These are phyloP conservation scores for Elsinoe fawcettii DNA, from an alignment of 2,329 filamentous ascomycete genomes.

Conservation along the genomic window DNA sequence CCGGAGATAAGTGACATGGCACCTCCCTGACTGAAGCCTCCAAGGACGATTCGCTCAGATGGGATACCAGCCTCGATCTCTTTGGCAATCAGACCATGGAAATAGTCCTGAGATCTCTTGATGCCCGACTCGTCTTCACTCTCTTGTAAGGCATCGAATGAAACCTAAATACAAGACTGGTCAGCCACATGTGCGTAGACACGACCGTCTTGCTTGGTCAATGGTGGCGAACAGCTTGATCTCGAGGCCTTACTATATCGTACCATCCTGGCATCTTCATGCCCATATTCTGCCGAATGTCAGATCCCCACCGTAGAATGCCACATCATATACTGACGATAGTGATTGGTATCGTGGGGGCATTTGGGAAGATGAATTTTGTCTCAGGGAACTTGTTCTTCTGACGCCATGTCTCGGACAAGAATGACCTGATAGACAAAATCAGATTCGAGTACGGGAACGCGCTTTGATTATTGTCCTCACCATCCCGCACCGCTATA, in stretches of 20 bases:
- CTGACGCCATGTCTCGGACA: conserved; percentile 81
- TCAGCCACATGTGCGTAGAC: not conserved
- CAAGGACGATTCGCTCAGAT: conserved; percentile 74
- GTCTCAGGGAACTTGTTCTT: conserved; percentile 77
- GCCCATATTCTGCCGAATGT: conserved; percentile 54
- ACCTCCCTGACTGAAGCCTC: conserved; percentile 79
- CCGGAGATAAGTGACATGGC: conserved; percentile 79
- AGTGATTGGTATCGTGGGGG: conserved; percentile 80
- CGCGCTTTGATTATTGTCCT: conserved; percentile 13
- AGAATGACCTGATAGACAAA: conserved; percentile 49
- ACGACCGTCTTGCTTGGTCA: not conserved
- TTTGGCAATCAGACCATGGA: conserved; percentile 69
- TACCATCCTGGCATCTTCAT: conserved; percentile 84
- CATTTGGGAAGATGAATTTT: conserved; percentile 90
- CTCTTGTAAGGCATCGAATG: conserved; percentile 38
- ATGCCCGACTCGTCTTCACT: conserved; percentile 67
- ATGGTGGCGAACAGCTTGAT: conserved; percentile 22
- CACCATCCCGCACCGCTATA: conserved; percentile 62
- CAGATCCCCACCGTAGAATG: not conserved
- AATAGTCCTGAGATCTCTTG: conserved; percentile 61
- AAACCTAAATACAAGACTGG: conserved; percentile 27
- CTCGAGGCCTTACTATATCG: conserved; percentile 57
- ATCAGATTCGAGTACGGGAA: not conserved
- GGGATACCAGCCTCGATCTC: conserved; percentile 78
- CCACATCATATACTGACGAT: conserved; percentile 42